Percentiles rank a stretch among this genome's conserved stretches.
Evolutionary conservation across 2,329 filamentous ascomycete genomes (phyloP).

Genomic region (Helotiales sp.): DNA sequence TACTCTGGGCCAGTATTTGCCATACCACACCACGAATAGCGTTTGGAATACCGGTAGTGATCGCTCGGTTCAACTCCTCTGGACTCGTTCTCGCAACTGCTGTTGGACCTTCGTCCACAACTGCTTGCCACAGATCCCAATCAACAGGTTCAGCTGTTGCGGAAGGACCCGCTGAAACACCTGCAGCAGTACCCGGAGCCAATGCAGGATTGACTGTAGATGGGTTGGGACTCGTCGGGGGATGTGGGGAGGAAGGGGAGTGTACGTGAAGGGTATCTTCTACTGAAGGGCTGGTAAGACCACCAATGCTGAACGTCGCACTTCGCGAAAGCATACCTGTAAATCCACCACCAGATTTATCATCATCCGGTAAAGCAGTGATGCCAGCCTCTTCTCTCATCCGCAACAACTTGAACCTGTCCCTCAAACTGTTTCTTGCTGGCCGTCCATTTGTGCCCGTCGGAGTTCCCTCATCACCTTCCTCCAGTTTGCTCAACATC

Average conservation of each 20-base stretch:
- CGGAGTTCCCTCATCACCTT: constrained; percentile 71
- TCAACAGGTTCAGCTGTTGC: constrained; percentile 81
- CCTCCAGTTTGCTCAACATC: constrained; percentile 77
- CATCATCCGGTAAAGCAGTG: constrained; percentile 56
- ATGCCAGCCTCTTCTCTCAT: constrained; percentile 74
- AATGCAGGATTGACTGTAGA: constrained; percentile 57
- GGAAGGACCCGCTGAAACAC: constrained; percentile 76
- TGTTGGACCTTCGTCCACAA: constrained; percentile 92
- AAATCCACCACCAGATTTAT: constrained; percentile 43
- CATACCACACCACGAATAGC: constrained; percentile 98
- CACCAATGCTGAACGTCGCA: constrained; percentile 47
- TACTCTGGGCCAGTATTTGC: constrained; percentile 96
- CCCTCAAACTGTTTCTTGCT: constrained; percentile 69
- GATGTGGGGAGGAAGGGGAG: constrained; percentile 42
- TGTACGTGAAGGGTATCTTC: constrained; percentile 51
- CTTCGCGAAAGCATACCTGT: constrained; percentile 49
- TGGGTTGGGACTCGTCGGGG: constrained; percentile 48
- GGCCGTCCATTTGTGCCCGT: constrained; percentile 52
- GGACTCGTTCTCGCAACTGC: constrained; percentile 87
- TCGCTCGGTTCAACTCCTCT: constrained; percentile 87
- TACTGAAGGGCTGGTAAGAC: constrained; percentile 50
- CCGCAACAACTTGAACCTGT: constrained; percentile 78
- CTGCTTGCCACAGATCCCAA: constrained; percentile 97
- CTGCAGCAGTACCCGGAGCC: constrained; percentile 84
- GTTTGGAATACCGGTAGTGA: constrained; percentile 90